Conservation (phyloP, 352 stramenopile genomes). For the Globisporangium paroecandrum region DNA sequence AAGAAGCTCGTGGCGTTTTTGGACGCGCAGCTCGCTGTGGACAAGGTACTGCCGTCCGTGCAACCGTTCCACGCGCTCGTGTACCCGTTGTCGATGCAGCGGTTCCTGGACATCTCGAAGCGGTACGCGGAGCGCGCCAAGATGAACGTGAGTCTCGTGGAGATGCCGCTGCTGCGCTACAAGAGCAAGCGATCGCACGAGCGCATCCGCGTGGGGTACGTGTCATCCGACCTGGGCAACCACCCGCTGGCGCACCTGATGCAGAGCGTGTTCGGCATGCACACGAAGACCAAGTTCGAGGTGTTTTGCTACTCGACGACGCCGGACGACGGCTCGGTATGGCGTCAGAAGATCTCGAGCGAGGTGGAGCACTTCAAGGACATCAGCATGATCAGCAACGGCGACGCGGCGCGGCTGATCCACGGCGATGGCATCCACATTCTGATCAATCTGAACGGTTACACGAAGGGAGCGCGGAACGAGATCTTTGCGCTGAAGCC, state of each 20-base stretch:
- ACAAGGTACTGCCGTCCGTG: conserved; percentile 67
- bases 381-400: conserved; percentile 60
- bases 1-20: conserved; percentile 35
- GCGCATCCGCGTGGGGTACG: conserved; percentile 84
- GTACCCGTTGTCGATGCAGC: conserved; percentile 83
- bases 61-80: conserved; percentile 93
- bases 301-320: conserved; percentile 89
- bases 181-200: conserved; percentile 62
- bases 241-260: conserved; percentile 91
- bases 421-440: conserved; percentile 85
- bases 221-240: conserved; percentile 90
- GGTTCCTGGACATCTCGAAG: conserved; percentile 71
- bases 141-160: conserved; percentile 84
- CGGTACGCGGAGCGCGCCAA: conserved; percentile 82
- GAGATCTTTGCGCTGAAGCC: conserved; percentile 93
- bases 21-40: conserved; percentile 21
- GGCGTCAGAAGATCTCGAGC: conserved; percentile 73
- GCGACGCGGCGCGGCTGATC: conserved; percentile 79
- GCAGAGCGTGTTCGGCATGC: conserved; percentile 89
- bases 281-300: conserved; percentile 85
- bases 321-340: conserved; percentile 73
- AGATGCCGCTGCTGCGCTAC: conserved; percentile 69
- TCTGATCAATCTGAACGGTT: conserved; percentile 92
- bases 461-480: conserved; percentile 90
- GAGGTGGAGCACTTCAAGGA: conserved; percentile 90